These are phyloP conservation scores for Pythium folliculosum DNA, from an alignment of 352 stramenopile species.

Conservation along the genomic window DNA sequence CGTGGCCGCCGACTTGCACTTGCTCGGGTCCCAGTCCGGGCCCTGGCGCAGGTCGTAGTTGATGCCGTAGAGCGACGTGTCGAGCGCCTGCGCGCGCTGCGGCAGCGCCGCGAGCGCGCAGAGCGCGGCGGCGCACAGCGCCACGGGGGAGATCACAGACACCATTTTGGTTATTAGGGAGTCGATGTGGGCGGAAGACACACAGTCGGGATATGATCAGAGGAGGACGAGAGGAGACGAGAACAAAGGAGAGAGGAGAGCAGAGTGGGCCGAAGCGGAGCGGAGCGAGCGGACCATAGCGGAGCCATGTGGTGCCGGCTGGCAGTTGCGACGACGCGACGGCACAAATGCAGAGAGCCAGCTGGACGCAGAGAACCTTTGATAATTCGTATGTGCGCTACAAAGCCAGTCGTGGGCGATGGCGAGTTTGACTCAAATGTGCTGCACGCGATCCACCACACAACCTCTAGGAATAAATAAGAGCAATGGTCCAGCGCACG, in stretches of 20 bases:
- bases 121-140: conserved; percentile 14
- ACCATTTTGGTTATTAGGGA: conserved; percentile 18
- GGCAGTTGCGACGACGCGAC: conserved; percentile 17
- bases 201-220: conserved; percentile 10
- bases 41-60: conserved; percentile 86
- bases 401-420: background rate
- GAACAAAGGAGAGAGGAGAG: background rate
- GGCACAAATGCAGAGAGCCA: background rate
- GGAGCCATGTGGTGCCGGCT: background rate
- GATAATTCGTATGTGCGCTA: background rate
- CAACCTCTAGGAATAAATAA: too few relatives aligned
- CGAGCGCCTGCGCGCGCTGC: conserved; percentile 44
- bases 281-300: conserved; percentile 1
- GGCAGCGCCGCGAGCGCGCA: conserved; percentile 34
- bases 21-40: conserved; percentile 73
- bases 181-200: conserved; percentile 1
- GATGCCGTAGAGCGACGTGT: conserved; percentile 76
- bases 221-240: conserved; percentile 11
- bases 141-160: conserved; percentile 16
- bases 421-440: background rate
- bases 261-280: background rate
- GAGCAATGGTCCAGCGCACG: too few relatives aligned
- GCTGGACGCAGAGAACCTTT: background rate
- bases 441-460: background rate
- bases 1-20: conserved; percentile 69